These are phyloP conservation scores for Kwoniella mangroviensis DNA, from an alignment of 768 basidiomycete genomes.

Conservation along the genomic window DNA sequence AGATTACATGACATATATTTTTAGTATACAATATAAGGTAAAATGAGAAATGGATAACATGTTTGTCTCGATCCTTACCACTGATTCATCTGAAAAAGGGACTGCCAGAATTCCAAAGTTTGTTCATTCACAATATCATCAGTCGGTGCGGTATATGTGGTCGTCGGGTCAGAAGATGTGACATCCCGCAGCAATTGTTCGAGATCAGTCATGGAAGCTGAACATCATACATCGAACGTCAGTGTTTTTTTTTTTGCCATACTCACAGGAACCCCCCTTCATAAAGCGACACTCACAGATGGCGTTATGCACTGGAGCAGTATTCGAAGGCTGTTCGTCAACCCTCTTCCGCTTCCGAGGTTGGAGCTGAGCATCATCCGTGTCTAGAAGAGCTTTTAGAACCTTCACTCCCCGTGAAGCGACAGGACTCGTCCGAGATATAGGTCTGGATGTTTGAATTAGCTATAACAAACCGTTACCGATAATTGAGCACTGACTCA, in stretches of 20 bases:
- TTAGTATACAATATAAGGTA: neutral
- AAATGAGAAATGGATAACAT: neutral
- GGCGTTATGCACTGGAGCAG: neutral
- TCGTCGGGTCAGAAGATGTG: neutral
- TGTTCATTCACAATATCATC: constrained; percentile 1
- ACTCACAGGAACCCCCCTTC: neutral
- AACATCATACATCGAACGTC: neutral
- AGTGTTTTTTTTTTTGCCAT: neutral
- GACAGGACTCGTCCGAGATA: constrained; percentile 21
- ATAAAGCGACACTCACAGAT: neutral
- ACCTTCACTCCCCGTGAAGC: constrained; percentile 33
- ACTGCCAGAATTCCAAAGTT: constrained; percentile 23
- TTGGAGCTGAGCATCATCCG: constrained; percentile 19
- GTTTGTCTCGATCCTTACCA: neutral
- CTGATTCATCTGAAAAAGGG: constrained; percentile 25
- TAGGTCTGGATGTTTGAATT: constrained; percentile 9
- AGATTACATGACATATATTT: too few relatives aligned
- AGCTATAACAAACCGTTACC: neutral
- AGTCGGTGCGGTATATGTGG: neutral
- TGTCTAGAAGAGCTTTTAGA: constrained; percentile 26
- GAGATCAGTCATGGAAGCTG: constrained; percentile 21
- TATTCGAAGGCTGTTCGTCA: neutral
- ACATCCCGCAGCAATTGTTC: constrained; percentile 21
- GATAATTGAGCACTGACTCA: constrained; percentile 20
- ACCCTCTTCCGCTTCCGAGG: constrained; percentile 14